Percentiles rank a stretch among this genome's conserved stretches.
Evolutionary conservation across 805 yeast genomes (phyloP).

Genomic region (Ogataea parapolymorpha): DNA sequence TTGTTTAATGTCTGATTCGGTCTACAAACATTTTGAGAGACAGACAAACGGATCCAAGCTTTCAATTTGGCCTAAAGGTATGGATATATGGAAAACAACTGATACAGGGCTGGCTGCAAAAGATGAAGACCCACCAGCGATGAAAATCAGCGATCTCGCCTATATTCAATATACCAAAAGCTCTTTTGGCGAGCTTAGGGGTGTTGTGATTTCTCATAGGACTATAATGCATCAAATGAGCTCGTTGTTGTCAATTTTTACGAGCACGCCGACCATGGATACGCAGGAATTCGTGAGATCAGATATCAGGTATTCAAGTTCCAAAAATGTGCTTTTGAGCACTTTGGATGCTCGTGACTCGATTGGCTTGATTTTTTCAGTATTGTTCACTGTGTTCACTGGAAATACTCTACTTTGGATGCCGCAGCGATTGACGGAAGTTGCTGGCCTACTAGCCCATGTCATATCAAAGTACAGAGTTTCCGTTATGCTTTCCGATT

Average conservation of each 20-base stretch:
- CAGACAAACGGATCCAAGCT: slow-evolving; percentile 35
- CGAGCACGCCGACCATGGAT: slow-evolving; percentile 48
- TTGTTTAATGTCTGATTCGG: slow-evolving; percentile 77
- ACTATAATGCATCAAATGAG: slow-evolving; percentile 88
- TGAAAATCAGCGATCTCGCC: slow-evolving; percentile 79
- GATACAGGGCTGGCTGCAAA: slow-evolving; percentile 75
- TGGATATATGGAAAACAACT: slow-evolving; percentile 76
- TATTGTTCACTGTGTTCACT: slow-evolving; percentile 74
- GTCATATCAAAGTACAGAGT: slow-evolving; percentile 68
- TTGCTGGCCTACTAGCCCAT: slow-evolving; percentile 85
- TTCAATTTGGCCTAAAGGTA: slow-evolving; percentile 63
- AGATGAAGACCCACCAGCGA: slow-evolving; percentile 56
- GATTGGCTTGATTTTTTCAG: slow-evolving; percentile 81
- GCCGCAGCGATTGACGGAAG: slow-evolving; percentile 67
- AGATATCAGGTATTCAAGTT: slow-evolving; percentile 43
- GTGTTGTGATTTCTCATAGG: slow-evolving; percentile 88
- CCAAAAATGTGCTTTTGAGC: slow-evolving; percentile 56
- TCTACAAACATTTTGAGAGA: slow-evolving; percentile 70
- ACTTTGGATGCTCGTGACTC: slow-evolving; percentile 72
- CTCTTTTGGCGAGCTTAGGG: slow-evolving; percentile 87
- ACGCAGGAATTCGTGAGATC: slow-evolving; percentile 49
- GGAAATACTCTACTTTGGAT: slow-evolving; percentile 84
- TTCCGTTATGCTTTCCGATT: slow-evolving; percentile 77
- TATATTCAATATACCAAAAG: slow-evolving; percentile 90
- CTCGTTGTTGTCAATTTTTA: slow-evolving; percentile 63